Evolutionary conservation across 116 monocot genomes (phyloP), one percentile per base, ranked within the genome.

Genomic region (Zostera marina): DNA sequence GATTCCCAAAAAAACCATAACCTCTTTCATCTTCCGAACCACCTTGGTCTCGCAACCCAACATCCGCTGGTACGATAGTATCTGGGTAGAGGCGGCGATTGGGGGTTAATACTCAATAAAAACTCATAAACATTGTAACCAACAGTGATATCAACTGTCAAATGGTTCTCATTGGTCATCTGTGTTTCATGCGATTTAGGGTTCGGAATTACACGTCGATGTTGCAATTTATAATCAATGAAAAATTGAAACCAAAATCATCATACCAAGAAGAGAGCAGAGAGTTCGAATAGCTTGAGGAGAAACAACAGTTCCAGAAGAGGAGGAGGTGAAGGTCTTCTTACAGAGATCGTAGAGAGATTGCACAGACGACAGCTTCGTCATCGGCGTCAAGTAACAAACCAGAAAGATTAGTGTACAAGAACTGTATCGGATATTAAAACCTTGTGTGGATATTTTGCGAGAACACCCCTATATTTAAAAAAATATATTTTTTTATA

Each of bases 291-390:
- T 77, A 63, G 83, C 77, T 4, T 62, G 59, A 7, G 86, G 67
- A 47, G 83, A 72, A 22, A 73, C 48, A 49, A 42, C 47, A 41
- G 63, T 23, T 43, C 63, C 70, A 41, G 45, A 39, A 22, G 81
- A 57, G 8, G 42, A 25, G 25, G 81, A 47, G 5, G 66, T 32
- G 60, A 92, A 92, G 22, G 82, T 83, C 65, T 69, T 82, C 70
- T 70, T 74, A 73, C 86, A 92, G 73, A 92, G 82, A 68, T 86
- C 83, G 66, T 83, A 92, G 38, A 92, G 77, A 42, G 76, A 69
- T 63, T 92, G 92, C 11, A 86, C 60, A 0, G 76, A 57, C 0
- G 84, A 70, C 21, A 66, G 72, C 63, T 79, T 90, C 61, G 79
- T 66, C 84, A 90, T 84, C 5, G 32, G 32, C 2, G 32, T 2